Evolutionary conservation across 495 filamentous ascomycete genomes (phyloP), one percentile per base, ranked within the genome.

Genomic region (Eremomyces bilateralis): DNA sequence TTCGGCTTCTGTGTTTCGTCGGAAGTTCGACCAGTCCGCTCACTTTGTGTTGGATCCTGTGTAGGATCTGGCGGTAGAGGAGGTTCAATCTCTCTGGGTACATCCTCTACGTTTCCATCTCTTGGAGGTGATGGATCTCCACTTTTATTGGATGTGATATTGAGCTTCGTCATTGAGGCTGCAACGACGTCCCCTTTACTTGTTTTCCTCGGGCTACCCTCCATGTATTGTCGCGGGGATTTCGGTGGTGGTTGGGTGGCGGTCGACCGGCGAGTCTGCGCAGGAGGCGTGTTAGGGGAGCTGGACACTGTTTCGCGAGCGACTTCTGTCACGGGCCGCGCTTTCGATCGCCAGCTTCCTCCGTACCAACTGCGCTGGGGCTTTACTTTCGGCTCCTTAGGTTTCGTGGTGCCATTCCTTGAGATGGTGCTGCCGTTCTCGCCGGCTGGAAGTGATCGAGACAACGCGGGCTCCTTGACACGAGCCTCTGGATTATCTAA

Each of bases 331-430:
- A 50, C 39, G 0, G 51, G 45, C 6, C 49, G 44, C 4, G 53
- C 47, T 38, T 57, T 57, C 27, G 52, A 46, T 13, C 50, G 41
- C 53, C 51, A 57, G 33, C 47, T 50, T 4, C 45, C 42, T 15
- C 38, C 39, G 30, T 54, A 48, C 50, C 51, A 54, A 29, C 41
- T 49, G 16, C 39, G 29, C 20, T 42, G 41, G 1, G 39, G 13
- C 21, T 38, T 40, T 28, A n/a, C n/a, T n/a, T n/a, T n/a, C n/a
- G n/a, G n/a, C n/a, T n/a, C n/a, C n/a, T n/a, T n/a, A n/a, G n/a
- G n/a, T n/a, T n/a, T n/a, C 13, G 24, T 28, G 24, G 24, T 8
- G 24, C 13, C 24, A 8, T 28, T 28, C 24, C 8, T 13, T 13
- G 24, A 28, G 8, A 13, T 8, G 24, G 24, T 28, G 24, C 13